phyloP scores from a whole-genome alignment of 1,284 basidiomycete genomes.

The Apiotrichum veenhuisii region DNA sequence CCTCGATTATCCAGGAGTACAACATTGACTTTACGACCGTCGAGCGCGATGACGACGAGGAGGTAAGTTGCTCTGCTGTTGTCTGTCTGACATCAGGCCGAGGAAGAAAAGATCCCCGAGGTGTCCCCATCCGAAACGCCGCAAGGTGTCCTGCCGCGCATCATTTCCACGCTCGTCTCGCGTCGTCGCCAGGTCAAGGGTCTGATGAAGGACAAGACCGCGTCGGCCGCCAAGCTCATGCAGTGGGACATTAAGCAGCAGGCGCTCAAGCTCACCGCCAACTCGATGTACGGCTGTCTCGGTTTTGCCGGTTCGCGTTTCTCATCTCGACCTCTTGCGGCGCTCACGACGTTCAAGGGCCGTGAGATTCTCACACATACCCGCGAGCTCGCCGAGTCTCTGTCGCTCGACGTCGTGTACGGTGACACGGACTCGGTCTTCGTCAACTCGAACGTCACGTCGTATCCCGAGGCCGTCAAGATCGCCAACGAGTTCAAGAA shows the following conservation, averaged over 20 bases:
- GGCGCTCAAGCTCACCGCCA: conserved; percentile 95
- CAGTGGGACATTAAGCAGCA: conserved; percentile 98
- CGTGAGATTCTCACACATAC: conserved; percentile 95
- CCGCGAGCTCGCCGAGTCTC: conserved; percentile 82
- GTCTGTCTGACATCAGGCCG: conserved; percentile 33
- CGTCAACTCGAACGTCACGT: conserved; percentile 91
- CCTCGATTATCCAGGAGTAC: conserved; percentile 99
- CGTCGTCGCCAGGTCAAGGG: conserved; percentile 87
- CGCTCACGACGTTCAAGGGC: conserved; percentile 95
- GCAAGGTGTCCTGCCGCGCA: conserved; percentile 87
- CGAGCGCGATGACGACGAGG: conserved; percentile 61
- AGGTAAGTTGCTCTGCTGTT: conserved; percentile 50
- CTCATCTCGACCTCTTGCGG: conserved; percentile 93
- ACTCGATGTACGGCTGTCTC: conserved; percentile 99
- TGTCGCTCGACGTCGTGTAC: conserved; percentile 92
- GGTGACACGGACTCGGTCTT: conserved; percentile 99
- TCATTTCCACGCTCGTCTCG: conserved; percentile 90
- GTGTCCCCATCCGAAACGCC: conserved; percentile 68
- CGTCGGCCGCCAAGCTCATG: conserved; percentile 69
- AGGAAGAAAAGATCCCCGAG: conserved; percentile 82
- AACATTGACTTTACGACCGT: conserved; percentile 99
- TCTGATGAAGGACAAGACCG: conserved; percentile 87
- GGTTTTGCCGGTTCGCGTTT: conserved; percentile 97
- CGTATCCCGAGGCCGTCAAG: conserved; percentile 80
- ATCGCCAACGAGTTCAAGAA: conserved; percentile 93